Evolutionary conservation across 2,329 filamentous ascomycete species (phyloP), one percentile per base, ranked within the genome.

Genomic region (Myriosclerotinia duriaeana): DNA sequence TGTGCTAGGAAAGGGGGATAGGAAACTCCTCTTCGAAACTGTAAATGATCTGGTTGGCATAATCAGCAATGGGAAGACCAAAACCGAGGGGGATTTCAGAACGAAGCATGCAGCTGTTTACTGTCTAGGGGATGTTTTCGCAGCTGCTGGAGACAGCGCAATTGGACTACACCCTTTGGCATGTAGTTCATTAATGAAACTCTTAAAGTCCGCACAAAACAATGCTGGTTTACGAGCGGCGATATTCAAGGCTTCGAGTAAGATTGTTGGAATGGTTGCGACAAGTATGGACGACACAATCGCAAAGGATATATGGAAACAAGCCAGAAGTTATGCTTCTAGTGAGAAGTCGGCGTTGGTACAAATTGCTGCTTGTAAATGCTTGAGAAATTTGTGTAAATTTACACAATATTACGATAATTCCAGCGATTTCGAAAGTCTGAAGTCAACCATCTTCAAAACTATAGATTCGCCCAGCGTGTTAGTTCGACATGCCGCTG

Each of bases 251-350:
- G 87, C 92, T 0, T 78, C 97, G 59, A 87, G 86, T 53, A 93
- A 93, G 79, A 85, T 97, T 52, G 83, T 89, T 36, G 84, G 83
- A 67, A 94, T 93, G 77, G 86, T 97, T 38, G 85, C 86, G 65
- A 82, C 83, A 6, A 92, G 91, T 68, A 83, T 94, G 73, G 95
- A 99, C 72, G 95, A 99, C 78, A 82, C 81, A 65, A 83, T 93
- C 48, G 91, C 91, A n/a, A 87, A 93, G 74, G 93, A 97, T 76
- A 86, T 96, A 20, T 98, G 93, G 92, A 99, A 97, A 78, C 91
- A 94, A 76, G 89, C 88, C 36, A 88, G 95, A 69, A 92, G 84
- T 77, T 85, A 90, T 72, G 90, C 90, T 38, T 84, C 87, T 0
- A 84, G 83, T 68, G 96, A 99, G 78, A 98, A 95, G 78, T 91